These are phyloP conservation scores for Eutrema heterophyllum DNA, from an alignment of 345 rosid species.

Conservation along the genomic window DNA sequence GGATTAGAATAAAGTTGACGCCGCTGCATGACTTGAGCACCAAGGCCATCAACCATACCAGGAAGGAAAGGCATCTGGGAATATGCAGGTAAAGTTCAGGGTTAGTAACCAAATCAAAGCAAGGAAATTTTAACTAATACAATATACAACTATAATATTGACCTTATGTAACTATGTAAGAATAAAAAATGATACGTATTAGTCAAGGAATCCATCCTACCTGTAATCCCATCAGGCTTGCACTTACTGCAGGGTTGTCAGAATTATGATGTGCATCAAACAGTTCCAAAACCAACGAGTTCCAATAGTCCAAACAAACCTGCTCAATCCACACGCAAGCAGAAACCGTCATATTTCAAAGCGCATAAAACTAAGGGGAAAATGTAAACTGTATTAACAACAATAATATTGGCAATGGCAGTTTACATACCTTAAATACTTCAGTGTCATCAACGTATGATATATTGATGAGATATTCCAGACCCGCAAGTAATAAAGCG, in stretches of 20 bases:
- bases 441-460: conserved; percentile 99
- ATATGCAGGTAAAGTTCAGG: conserved; percentile 13
- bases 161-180: not conserved
- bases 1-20: conserved; percentile 85
- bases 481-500: conserved; percentile 64
- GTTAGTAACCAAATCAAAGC: conserved; percentile 20
- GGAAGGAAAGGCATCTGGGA: conserved; percentile 68
- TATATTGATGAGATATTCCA: conserved; percentile 81
- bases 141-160: not conserved
- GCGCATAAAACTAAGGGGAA: not conserved
- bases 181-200: not conserved
- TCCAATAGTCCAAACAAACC: conserved; percentile 99
- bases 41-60: conserved; percentile 81
- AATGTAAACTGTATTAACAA: not conserved
- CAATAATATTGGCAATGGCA: not conserved
- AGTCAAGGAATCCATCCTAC: conserved; percentile 36
- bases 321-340: conserved; percentile 29
- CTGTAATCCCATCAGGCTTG: conserved; percentile 78
- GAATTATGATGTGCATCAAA: conserved; percentile 79
- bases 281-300: conserved; percentile 81
- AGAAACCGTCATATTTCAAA: not conserved
- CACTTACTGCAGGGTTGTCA: conserved; percentile 73
- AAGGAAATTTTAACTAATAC: not conserved
- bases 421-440: conserved; percentile 82
- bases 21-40: conserved; percentile 70